phyloP scores from a whole-genome alignment of 2,329 filamentous ascomycete species.

The Verruconis gallopava region DNA sequence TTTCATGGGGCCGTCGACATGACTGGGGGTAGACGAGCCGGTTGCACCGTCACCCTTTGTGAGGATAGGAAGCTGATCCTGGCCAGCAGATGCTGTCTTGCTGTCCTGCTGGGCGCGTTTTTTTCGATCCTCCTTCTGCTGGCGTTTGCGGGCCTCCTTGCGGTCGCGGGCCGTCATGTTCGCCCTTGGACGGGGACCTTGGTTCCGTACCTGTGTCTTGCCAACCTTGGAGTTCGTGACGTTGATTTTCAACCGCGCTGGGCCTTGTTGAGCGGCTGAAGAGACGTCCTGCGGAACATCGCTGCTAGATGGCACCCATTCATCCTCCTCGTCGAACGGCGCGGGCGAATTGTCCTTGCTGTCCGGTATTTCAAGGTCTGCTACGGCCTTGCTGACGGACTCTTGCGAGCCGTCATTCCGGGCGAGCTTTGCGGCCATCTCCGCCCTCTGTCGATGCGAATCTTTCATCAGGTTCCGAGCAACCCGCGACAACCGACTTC shows the following conservation, averaged over 20 bases:
- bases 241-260: slow-evolving; percentile 22
- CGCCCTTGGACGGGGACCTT: slow-evolving; percentile 20
- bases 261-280: neutral
- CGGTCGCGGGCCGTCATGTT: slow-evolving; percentile 22
- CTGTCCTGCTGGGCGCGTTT: slow-evolving; percentile 21
- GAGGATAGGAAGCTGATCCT: slow-evolving; percentile 6
- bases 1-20: slow-evolving; percentile 6
- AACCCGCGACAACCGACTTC: slow-evolving; percentile 31
- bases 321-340: slow-evolving; percentile 13
- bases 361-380: slow-evolving; percentile 18
- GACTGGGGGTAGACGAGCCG: slow-evolving; percentile 1
- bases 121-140: slow-evolving; percentile 29
- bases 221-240: slow-evolving; percentile 10
- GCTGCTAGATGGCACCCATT: slow-evolving; percentile 4
- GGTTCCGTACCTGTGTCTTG: slow-evolving; percentile 20
- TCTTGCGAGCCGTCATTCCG: slow-evolving; percentile 22
- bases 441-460: slow-evolving; percentile 14
- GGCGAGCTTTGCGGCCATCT: slow-evolving; percentile 19
- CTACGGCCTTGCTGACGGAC: slow-evolving; percentile 15
- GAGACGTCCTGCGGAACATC: neutral
- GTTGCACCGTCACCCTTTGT: slow-evolving; percentile 3
- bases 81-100: neutral
- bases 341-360: slow-evolving; percentile 15
- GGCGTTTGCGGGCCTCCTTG: slow-evolving; percentile 28
- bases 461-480: slow-evolving; percentile 19